These are phyloP conservation scores for Pachysandra terminalis DNA, from an alignment of 164 flowering plant genomes.

Conservation along the genomic window DNA sequence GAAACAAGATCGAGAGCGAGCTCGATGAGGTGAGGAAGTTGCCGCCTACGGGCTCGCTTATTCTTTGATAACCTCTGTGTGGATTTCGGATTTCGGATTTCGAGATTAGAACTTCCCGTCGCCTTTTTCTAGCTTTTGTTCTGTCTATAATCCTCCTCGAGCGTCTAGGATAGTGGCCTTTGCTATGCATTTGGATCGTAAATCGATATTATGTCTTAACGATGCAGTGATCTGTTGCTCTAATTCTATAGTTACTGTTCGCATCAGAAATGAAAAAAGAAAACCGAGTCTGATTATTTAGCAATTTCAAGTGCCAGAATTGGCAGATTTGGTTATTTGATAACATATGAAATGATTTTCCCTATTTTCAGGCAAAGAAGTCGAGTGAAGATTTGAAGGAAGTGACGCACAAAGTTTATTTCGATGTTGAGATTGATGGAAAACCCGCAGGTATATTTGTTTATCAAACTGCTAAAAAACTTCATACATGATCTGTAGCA, in stretches of 20 bases:
- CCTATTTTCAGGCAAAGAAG: constrained; percentile 43
- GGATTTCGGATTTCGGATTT: no score
- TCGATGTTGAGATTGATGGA: constrained; percentile 83
- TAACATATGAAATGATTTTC: background rate
- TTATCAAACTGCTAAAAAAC: background rate
- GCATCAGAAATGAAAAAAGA: no score
- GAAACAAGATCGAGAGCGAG: constrained; percentile 12
- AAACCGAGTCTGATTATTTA: background rate
- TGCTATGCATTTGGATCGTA: background rate
- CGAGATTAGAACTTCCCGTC: background rate
- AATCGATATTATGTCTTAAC: background rate
- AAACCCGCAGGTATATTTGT: constrained; percentile 68
- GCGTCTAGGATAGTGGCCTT: background rate
- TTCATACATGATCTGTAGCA: background rate
- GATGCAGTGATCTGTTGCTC: background rate
- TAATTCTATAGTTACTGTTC: background rate
- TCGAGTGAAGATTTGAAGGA: constrained; percentile 53
- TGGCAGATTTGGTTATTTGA: background rate
- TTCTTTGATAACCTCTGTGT: background rate
- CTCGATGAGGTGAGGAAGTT: constrained; percentile 19
- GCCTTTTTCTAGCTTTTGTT: background rate
- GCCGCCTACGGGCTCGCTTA: constrained; percentile 7
- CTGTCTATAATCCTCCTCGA: background rate
- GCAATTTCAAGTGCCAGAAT: constrained; percentile 1
- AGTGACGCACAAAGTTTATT: constrained; percentile 76